Conservation (phyloP, 2,329 filamentous ascomycete species). For the Phialophora macrospora region DNA sequence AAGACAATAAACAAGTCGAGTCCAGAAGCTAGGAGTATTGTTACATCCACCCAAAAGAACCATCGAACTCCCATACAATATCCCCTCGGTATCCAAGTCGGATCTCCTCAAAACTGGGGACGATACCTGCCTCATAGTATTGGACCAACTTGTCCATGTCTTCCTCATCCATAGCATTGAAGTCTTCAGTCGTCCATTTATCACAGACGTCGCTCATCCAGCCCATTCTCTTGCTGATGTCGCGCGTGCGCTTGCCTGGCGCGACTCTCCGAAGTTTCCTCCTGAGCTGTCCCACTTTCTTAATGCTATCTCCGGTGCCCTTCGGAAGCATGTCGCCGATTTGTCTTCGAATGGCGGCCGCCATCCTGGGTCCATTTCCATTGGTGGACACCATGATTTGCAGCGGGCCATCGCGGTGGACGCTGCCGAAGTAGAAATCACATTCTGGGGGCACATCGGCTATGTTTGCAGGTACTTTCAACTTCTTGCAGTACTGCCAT, state of each 20-base stretch:
- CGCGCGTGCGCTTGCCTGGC: slow-evolving; percentile 54
- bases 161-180: slow-evolving; percentile 78
- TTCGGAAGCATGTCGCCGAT: slow-evolving; percentile 77
- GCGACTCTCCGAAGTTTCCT: slow-evolving; percentile 78
- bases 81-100: slow-evolving; percentile 37
- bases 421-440: slow-evolving; percentile 97
- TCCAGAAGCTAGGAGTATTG: not conserved
- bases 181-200: slow-evolving; percentile 79
- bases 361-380: slow-evolving; percentile 89
- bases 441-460: slow-evolving; percentile 96
- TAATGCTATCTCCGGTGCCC: slow-evolving; percentile 83
- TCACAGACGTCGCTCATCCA: slow-evolving; percentile 95
- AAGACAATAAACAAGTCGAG: not conserved
- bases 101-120: slow-evolving; percentile 48
- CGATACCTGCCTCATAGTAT: slow-evolving; percentile 64
- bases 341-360: slow-evolving; percentile 79
- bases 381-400: slow-evolving; percentile 99
- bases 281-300: slow-evolving; percentile 79
- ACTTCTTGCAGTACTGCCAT: slow-evolving; percentile 90
- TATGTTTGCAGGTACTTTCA: slow-evolving; percentile 86
- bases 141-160: slow-evolving; percentile 82
- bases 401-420: slow-evolving; percentile 90
- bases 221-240: slow-evolving; percentile 43
- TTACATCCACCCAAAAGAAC: slow-evolving; percentile 39
- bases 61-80: slow-evolving; percentile 40